Evolutionary conservation across 2,329 filamentous ascomycete species (phyloP).

Genomic region (Microcera coccophila): DNA sequence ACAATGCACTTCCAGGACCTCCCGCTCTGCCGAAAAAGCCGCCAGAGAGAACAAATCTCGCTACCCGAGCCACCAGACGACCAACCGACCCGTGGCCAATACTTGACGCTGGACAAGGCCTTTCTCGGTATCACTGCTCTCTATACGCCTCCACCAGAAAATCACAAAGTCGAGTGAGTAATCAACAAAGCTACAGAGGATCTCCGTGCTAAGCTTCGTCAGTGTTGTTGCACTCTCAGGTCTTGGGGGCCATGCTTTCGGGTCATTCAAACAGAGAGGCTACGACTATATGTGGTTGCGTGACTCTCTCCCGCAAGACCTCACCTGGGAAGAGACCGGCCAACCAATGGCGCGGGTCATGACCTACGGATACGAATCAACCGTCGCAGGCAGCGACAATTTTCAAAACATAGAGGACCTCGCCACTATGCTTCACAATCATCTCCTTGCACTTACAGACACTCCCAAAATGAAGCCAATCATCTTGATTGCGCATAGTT

Average conservation of each 20-base stretch:
- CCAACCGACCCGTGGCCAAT: not conserved
- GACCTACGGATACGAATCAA: conserved; percentile 27
- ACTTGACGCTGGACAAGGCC: conserved; percentile 1
- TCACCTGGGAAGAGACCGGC: conserved; percentile 4
- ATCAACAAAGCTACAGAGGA: not conserved
- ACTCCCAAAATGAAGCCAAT: conserved; percentile 1
- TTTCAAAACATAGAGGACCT: conserved; percentile 7
- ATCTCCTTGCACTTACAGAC: not conserved
- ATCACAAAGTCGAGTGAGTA: conserved; percentile 8
- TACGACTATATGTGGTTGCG: conserved; percentile 28
- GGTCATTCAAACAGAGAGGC: conserved; percentile 27
- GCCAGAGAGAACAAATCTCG: not conserved
- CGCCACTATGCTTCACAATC: conserved; percentile 1
- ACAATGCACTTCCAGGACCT: not conserved
- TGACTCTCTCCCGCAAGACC: conserved; percentile 22
- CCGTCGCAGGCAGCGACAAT: conserved; percentile 14
- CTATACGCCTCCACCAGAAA: not conserved
- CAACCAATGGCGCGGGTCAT: conserved; percentile 18
- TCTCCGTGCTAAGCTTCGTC: conserved; percentile 2
- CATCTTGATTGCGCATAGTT: conserved; percentile 5
- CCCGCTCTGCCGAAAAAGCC: no score
- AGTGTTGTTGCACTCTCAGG: conserved; percentile 14
- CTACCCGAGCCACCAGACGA: not conserved
- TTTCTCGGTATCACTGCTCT: conserved; percentile 9
- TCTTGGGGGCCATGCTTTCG: conserved; percentile 26